Evolutionary conservation across 148 eudicot species (phyloP), one percentile per base, ranked within the genome.

Genomic region (Vaccinium darrowii): DNA sequence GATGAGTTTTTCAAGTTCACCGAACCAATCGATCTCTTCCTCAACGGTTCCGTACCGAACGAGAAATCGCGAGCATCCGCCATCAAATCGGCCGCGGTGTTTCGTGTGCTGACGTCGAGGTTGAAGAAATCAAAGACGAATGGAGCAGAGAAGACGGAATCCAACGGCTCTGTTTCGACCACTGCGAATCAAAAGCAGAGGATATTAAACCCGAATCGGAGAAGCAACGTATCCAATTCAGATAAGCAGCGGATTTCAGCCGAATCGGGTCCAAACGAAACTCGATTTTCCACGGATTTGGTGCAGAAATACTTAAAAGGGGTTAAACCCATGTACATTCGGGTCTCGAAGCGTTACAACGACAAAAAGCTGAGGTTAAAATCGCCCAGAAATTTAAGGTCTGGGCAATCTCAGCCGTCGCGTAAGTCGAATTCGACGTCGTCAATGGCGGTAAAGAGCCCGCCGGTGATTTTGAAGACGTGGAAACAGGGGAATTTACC

Each of bases 261-360:
- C 5, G 86, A 83, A 8, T 19, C 83, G 7, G 82, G 54, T 56
- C 23, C 84, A 1, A 86, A 88, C 0, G 92, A 89, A 11, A 91
- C 87, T 80, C 87, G 81, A 83, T 78, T 87, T 3, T 85, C 91
- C 36, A 94, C 89, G n/a, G 97, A 95, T 10, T 82, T 82, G 85
- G 87, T 96, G 87, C 93, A 91, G 54, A 92, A 87, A 80, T 95
- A 97, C 79, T 87, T 97, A 75, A 93, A 93, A 49, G 89, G 87
- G 89, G 92, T 94, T 63, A 95, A 90, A 80, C 98, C 97, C 7
- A 72, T 93, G 9, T 91, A 94, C 85, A 79, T 94, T 56, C 92
- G 92, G 7, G 93, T 90, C 11, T 88, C 94, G 21, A 93, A 90
- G 81, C 86, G 90, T 43, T 86, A 85, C 85, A 87, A 88, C 0